Evolutionary conservation across 2,329 filamentous ascomycete species (phyloP).

Genomic region (Scedosporium aurantiacum): DNA sequence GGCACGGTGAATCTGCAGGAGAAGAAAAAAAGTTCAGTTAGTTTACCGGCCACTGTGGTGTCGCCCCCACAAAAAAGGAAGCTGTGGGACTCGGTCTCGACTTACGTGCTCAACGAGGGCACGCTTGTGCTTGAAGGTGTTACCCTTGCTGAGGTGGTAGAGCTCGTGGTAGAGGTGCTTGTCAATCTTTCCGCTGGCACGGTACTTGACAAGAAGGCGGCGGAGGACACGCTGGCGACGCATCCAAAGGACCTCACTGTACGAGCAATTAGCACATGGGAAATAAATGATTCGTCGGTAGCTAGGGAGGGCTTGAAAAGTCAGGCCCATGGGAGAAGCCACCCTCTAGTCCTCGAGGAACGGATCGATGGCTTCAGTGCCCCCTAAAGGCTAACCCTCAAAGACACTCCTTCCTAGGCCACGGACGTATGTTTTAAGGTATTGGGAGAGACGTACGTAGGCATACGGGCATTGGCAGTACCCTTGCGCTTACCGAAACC

Average conservation of each 20-base stretch:
- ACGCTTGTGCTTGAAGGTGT: conserved; percentile 99
- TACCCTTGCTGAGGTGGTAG: conserved; percentile 99
- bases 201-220: conserved; percentile 98
- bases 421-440: neutral
- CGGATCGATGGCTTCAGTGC: neutral
- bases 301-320: neutral
- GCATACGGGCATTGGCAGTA: conserved; percentile 99
- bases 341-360: neutral
- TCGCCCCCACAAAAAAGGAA: neutral
- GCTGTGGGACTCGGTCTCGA: conserved; percentile 19
- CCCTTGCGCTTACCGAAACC: conserved; percentile 99
- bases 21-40: neutral
- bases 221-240: conserved; percentile 98
- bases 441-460: conserved; percentile 55
- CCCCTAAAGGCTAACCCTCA: neutral
- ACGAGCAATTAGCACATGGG: conserved; percentile 10
- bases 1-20: conserved; percentile 91
- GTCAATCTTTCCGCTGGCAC: conserved; percentile 99
- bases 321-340: neutral
- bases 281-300: neutral
- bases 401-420: too few relatives aligned
- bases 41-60: neutral
- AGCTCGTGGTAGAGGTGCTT: conserved; percentile 99
- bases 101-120: conserved; percentile 99
- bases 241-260: conserved; percentile 97